phyloP scores from a whole-genome alignment of 352 stramenopile species.

The Thalassiosira livingstoniorum region DNA sequence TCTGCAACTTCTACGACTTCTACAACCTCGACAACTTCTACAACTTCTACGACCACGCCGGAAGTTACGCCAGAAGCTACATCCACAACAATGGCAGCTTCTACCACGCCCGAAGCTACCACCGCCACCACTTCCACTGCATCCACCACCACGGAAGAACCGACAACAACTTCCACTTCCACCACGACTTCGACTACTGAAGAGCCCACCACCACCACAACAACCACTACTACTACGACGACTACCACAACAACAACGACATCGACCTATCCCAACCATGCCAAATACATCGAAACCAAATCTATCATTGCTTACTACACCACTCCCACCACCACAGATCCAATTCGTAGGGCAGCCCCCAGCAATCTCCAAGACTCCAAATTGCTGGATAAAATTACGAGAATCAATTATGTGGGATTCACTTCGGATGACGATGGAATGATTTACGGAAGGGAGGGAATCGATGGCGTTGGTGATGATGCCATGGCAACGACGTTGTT shows the following conservation, averaged over 20 bases:
- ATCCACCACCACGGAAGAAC: neutral
- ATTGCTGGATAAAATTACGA: neutral
- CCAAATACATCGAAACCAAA: conserved; percentile 1
- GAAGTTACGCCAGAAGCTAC: too few relatives aligned
- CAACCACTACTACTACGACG: neutral
- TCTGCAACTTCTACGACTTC: too few relatives aligned
- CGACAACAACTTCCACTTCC: neutral
- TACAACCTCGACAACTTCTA: too few relatives aligned
- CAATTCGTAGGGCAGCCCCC: neutral
- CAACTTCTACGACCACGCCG: too few relatives aligned
- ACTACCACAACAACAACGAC: conserved; percentile 3
- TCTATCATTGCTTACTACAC: conserved; percentile 50
- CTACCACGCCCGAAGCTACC: too few relatives aligned
- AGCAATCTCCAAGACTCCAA: neutral
- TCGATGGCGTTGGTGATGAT: too few relatives aligned
- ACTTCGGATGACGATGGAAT: neutral
- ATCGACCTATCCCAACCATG: conserved; percentile 6
- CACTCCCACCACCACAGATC: neutral
- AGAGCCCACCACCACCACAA: neutral
- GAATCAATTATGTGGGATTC: neutral
- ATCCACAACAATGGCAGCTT: too few relatives aligned
- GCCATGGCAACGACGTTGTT: too few relatives aligned
- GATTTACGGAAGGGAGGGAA: too few relatives aligned
- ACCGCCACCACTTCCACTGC: too few relatives aligned
- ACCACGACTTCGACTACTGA: neutral